Evolutionary conservation across 2,329 filamentous ascomycete species (phyloP).

Genomic region (Fulvia fulva): DNA sequence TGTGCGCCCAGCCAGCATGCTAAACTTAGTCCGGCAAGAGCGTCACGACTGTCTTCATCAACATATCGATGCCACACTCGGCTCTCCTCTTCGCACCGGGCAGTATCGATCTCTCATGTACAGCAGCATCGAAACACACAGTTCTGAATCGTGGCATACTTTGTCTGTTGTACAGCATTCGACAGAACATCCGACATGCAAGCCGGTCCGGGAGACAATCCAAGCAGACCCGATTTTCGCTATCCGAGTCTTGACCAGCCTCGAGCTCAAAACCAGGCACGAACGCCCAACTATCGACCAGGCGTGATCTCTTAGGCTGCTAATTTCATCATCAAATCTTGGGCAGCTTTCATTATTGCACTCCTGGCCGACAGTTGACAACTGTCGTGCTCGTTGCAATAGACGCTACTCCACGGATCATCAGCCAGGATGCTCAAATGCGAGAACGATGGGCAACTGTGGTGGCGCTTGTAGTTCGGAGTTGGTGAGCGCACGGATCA

Average conservation of each 20-base stretch:
- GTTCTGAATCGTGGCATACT: background rate
- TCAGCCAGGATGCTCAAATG: background rate
- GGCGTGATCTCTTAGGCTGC: background rate
- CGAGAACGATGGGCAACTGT: background rate
- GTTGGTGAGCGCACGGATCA: background rate
- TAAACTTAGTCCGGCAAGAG: conserved; percentile 2
- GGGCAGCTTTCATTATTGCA: background rate
- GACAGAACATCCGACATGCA: background rate
- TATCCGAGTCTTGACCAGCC: background rate
- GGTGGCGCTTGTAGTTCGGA: background rate
- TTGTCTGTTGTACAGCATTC: background rate
- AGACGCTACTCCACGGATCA: background rate
- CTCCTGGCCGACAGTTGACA: background rate
- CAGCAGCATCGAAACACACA: background rate
- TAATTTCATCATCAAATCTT: background rate
- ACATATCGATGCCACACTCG: background rate
- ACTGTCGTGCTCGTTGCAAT: background rate
- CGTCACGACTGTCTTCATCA: background rate
- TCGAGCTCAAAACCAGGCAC: background rate
- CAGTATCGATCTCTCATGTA: background rate
- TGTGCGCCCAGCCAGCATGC: background rate
- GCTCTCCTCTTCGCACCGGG: background rate
- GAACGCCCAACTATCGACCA: background rate
- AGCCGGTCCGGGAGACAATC: background rate
- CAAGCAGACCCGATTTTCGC: background rate